These are phyloP conservation scores for Blastobotrys americana DNA, from an alignment of 805 yeast species.

Conservation along the genomic window DNA sequence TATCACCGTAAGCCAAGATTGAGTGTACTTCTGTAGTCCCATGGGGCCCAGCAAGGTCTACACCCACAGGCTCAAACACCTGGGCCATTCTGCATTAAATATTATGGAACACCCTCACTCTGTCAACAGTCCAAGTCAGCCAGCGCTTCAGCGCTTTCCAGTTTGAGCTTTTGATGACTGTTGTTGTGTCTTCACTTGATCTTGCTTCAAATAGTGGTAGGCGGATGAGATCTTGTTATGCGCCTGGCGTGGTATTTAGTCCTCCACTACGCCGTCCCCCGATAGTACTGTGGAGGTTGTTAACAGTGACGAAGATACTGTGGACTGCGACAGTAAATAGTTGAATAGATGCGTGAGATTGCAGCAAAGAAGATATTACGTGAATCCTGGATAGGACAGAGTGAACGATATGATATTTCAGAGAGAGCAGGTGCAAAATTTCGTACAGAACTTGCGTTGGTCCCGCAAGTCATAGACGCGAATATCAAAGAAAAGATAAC, in stretches of 20 bases:
- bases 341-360: constrained; percentile 21
- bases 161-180: too few relatives aligned
- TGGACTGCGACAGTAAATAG: too few relatives aligned
- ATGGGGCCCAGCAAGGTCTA: background rate
- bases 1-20: constrained; percentile 22
- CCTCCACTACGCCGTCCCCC: too few relatives aligned
- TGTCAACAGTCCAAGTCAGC: background rate
- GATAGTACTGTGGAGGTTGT: too few relatives aligned
- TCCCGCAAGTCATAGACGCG: constrained; percentile 17
- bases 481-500: constrained; percentile 23
- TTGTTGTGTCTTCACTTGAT: too few relatives aligned
- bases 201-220: too few relatives aligned
- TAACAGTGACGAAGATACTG: too few relatives aligned
- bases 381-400: constrained; percentile 22
- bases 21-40: constrained; percentile 8
- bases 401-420: constrained; percentile 16
- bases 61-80: background rate
- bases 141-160: too few relatives aligned
- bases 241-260: too few relatives aligned
- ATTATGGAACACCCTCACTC: background rate
- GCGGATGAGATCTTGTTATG: too few relatives aligned
- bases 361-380: constrained; percentile 17
- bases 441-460: constrained; percentile 9
- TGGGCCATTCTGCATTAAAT: constrained; percentile 1
- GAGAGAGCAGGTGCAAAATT: constrained; percentile 9